phyloP scores from a whole-genome alignment of 176 grass and related monocot species.

The Bromus sterilis region DNA sequence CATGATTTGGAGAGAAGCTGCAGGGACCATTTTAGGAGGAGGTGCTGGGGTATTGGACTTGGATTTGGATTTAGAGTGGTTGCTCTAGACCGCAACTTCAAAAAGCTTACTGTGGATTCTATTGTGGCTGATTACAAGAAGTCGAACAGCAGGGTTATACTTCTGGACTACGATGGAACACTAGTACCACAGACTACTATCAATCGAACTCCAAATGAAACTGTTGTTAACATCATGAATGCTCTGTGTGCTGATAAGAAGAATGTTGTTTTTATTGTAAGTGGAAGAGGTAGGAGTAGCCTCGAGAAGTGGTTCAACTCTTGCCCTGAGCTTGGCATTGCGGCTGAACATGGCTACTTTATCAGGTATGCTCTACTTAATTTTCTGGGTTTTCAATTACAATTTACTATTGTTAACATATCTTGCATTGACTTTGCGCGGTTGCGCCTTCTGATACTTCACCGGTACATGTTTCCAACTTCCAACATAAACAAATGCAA shows the following conservation, averaged over 20 bases:
- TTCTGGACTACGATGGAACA: constrained; percentile 45
- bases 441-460: background rate
- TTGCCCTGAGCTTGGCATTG: constrained; percentile 57
- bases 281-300: constrained; percentile 44
- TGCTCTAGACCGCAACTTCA: constrained; percentile 47
- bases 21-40: constrained; percentile 48
- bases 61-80: constrained; percentile 56
- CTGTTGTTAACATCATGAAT: constrained; percentile 47
- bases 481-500: background rate
- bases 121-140: constrained; percentile 49
- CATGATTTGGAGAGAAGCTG: constrained; percentile 40
- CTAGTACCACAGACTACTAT: constrained; percentile 42
- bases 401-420: background rate
- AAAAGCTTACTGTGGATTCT: constrained; percentile 43
- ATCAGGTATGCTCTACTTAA: constrained; percentile 30
- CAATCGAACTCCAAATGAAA: constrained; percentile 27
- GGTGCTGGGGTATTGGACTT: constrained; percentile 38
- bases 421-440: background rate
- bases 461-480: background rate
- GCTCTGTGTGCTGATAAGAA: constrained; percentile 31
- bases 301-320: constrained; percentile 48
- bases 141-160: constrained; percentile 40
- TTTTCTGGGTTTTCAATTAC: background rate
- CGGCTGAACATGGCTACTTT: constrained; percentile 68
- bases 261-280: constrained; percentile 44